Evolutionary conservation across 495 filamentous ascomycete genomes (phyloP).

Genomic region (Schizothecium vesticola): DNA sequence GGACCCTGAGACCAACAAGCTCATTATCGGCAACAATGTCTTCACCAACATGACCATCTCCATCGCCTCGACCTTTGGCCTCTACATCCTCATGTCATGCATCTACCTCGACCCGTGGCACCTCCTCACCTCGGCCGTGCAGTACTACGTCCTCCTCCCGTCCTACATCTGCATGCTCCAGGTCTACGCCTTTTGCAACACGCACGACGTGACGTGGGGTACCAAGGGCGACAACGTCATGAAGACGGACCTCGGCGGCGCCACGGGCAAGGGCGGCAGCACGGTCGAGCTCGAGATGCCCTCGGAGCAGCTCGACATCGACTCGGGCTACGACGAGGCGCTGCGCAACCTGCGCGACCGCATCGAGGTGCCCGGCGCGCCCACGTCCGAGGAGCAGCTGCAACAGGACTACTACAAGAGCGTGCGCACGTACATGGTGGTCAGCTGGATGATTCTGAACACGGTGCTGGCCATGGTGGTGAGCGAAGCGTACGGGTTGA

Average conservation of each 20-base stretch:
- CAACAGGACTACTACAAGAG: constrained; percentile 99
- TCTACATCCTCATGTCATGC: constrained; percentile 96
- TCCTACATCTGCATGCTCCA: constrained; percentile 95
- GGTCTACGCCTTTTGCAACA: constrained; percentile 99
- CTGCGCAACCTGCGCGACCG: constrained; percentile 93
- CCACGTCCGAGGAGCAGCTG: constrained; percentile 66
- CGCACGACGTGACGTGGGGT: constrained; percentile 98
- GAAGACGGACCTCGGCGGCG: constrained; percentile 83
- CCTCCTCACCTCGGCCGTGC: constrained; percentile 90
- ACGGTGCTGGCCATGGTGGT: constrained; percentile 90
- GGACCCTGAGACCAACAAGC: constrained; percentile 36
- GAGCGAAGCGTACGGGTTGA: constrained; percentile 72
- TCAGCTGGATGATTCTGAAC: constrained; percentile 92
- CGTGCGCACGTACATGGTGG: constrained; percentile 97
- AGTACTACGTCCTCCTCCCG: constrained; percentile 91
- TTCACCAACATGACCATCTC: constrained; percentile 94
- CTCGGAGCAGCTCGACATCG: constrained; percentile 94
- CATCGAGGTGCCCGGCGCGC: constrained; percentile 64
- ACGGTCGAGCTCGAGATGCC: constrained; percentile 93
- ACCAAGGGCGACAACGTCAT: constrained; percentile 98
- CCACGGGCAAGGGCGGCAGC: constrained; percentile 58
- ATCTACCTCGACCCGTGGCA: constrained; percentile 98
- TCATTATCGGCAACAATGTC: constrained; percentile 65
- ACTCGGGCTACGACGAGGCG: constrained; percentile 94
- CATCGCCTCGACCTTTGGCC: constrained; percentile 79